Conservation (phyloP, 768 basidiomycete genomes). For the Pisolithus tinctorius region DNA sequence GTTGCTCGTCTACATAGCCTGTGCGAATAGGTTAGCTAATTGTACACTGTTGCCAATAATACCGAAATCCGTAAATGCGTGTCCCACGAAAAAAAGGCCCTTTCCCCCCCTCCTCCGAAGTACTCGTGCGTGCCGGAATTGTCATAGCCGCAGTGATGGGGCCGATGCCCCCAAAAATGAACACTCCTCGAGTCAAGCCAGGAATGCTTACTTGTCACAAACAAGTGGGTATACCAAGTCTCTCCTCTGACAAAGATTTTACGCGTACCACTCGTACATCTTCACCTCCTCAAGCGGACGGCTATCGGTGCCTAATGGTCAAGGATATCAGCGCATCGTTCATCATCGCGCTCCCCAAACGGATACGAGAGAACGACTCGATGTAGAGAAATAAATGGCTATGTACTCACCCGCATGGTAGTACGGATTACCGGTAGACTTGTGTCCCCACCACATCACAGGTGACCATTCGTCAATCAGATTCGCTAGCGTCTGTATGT, state of each 20-base stretch:
- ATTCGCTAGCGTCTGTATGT: constrained; percentile 28
- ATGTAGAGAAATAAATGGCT: no score
- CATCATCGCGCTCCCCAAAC: no score
- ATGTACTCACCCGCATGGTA: constrained; percentile 17
- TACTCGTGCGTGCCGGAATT: no score
- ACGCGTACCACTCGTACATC: constrained; percentile 16
- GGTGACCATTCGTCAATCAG: constrained; percentile 32
- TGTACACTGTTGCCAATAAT: not conserved
- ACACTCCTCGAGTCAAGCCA: no score
- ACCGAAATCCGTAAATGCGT: not conserved
- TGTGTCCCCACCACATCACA: constrained; percentile 26
- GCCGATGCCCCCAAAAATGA: no score
- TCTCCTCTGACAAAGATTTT: not conserved
- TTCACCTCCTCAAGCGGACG: constrained; percentile 14
- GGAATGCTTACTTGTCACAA: no score
- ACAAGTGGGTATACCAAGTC: no score
- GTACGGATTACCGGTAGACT: constrained; percentile 1
- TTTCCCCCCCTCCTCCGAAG: no score
- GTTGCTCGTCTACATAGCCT: no score
- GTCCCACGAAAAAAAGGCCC: not conserved
- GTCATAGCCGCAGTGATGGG: no score
- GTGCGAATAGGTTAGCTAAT: not conserved
- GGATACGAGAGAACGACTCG: not conserved
- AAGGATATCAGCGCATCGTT: not conserved
- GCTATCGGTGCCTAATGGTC: constrained; percentile 18